Conservation (phyloP, 768 basidiomycete genomes). For the Hericium alpestre region DNA sequence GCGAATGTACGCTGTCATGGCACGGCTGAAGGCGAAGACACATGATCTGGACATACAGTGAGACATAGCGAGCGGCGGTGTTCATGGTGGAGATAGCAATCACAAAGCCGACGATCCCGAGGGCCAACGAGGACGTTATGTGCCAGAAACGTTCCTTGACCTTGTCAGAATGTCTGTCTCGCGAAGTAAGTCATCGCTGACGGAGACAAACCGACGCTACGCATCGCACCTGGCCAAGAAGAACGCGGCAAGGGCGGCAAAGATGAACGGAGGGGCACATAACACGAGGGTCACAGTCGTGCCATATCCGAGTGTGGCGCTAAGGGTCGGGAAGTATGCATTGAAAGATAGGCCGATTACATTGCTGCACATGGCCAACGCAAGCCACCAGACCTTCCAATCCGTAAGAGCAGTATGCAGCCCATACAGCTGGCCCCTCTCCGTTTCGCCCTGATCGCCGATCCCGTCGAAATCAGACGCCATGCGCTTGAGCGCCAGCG, state of each 20-base stretch:
- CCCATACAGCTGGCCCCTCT: slow-evolving; percentile 31
- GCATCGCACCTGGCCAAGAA: slow-evolving; percentile 33
- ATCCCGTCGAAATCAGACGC: slow-evolving; percentile 45
- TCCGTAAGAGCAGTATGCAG: slow-evolving; percentile 55
- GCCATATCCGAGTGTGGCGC: slow-evolving; percentile 55
- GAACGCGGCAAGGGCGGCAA: slow-evolving; percentile 48
- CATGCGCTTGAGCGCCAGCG: slow-evolving; percentile 50
- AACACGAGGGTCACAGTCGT: slow-evolving; percentile 55
- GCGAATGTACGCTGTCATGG: background rate
- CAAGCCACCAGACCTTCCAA: slow-evolving; percentile 79
- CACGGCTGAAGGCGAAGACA: background rate
- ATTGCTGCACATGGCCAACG: slow-evolving; percentile 49
- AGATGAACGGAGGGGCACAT: slow-evolving; percentile 67
- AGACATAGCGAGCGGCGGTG: slow-evolving; percentile 49
- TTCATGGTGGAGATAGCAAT: slow-evolving; percentile 58
- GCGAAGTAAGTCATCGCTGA: too few relatives aligned
- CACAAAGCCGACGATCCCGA: slow-evolving; percentile 61
- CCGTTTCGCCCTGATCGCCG: slow-evolving; percentile 38
- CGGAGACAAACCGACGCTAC: background rate
- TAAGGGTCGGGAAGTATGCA: slow-evolving; percentile 69
- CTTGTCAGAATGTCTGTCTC: slow-evolving; percentile 56
- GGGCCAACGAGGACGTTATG: slow-evolving; percentile 36
- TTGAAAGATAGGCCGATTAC: slow-evolving; percentile 62
- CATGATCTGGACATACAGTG: slow-evolving; percentile 33
- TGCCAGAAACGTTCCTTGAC: slow-evolving; percentile 64